These are phyloP conservation scores for Microdochium trichocladiopsis DNA, from an alignment of 2,329 filamentous ascomycete genomes.

Conservation along the genomic window DNA sequence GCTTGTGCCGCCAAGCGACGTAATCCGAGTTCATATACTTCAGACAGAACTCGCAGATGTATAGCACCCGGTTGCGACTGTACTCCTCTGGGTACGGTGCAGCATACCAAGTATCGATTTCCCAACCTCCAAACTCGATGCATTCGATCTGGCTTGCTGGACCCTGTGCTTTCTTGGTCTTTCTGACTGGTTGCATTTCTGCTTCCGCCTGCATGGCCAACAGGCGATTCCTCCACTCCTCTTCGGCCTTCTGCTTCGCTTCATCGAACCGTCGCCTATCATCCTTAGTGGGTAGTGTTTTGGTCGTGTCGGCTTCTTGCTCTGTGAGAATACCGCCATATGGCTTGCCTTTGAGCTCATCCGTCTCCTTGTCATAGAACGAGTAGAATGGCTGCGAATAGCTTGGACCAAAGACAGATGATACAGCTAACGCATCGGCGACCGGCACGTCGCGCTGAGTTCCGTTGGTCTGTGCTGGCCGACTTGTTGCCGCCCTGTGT, in stretches of 20 bases:
- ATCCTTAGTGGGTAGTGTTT: constrained; percentile 71
- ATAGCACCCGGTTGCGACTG: constrained; percentile 91
- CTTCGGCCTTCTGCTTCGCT: constrained; percentile 84
- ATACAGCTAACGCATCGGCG: constrained; percentile 9
- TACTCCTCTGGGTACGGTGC: constrained; percentile 98
- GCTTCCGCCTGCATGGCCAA: constrained; percentile 54
- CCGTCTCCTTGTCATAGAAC: constrained; percentile 81
- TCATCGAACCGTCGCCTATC: constrained; percentile 86
- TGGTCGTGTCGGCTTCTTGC: constrained; percentile 81
- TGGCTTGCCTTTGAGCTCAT: constrained; percentile 85
- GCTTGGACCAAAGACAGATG: constrained; percentile 43
- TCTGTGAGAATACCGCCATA: constrained; percentile 92
- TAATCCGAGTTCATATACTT: constrained; percentile 99
- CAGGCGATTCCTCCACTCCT: constrained; percentile 72
- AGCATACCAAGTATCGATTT: constrained; percentile 99
- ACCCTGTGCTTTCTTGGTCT: constrained; percentile 68
- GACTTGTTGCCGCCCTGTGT: constrained; percentile 22
- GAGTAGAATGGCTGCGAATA: constrained; percentile 80
- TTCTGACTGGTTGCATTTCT: constrained; percentile 51
- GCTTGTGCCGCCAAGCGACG: constrained; percentile 94
- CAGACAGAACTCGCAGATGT: constrained; percentile 97
- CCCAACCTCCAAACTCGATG: constrained; percentile 94
- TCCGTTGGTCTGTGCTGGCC: constrained; percentile 27
- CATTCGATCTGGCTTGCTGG: constrained; percentile 96
- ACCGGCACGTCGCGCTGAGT: constrained; percentile 22